phyloP scores from a whole-genome alignment of 2,329 filamentous ascomycete species.

The Phoma sp. region DNA sequence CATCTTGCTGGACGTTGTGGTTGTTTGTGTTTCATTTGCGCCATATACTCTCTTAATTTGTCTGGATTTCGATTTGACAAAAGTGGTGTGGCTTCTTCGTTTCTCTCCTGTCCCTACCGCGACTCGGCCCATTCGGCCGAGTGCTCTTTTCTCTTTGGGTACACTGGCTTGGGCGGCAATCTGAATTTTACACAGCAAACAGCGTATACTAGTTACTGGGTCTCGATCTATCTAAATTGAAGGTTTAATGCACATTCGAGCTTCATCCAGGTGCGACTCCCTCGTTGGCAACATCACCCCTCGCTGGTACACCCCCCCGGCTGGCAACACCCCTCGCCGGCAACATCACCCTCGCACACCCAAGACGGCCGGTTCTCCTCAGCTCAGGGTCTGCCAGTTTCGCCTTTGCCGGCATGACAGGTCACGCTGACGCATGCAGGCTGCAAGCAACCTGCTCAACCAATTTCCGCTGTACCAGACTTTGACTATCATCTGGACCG shows the following conservation, averaged over 20 bases:
- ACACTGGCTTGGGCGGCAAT: constrained; percentile 28
- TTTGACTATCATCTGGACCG: constrained; percentile 15
- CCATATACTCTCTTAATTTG: constrained; percentile 12
- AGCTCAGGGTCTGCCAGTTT: constrained; percentile 6
- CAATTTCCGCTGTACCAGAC: constrained; percentile 12
- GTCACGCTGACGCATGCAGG: constrained; percentile 5
- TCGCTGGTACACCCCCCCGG: no score
- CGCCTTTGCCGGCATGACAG: constrained; percentile 4
- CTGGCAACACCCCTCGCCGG: neutral
- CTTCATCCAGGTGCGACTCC: constrained; percentile 7
- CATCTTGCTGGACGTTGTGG: constrained; percentile 32
- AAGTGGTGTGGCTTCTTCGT: constrained; percentile 15
- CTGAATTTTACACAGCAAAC: constrained; percentile 25
- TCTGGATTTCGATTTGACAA: constrained; percentile 13
- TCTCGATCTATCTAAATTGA: constrained; percentile 19
- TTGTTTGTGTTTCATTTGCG: constrained; percentile 33
- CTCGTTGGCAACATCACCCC: neutral
- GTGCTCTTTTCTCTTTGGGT: constrained; percentile 13
- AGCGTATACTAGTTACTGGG: constrained; percentile 22
- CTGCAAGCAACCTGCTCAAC: constrained; percentile 10
- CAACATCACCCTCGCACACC: neutral
- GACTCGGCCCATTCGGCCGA: constrained; percentile 3
- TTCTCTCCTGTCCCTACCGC: constrained; percentile 26
- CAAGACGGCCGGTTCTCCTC: constrained; percentile 3
- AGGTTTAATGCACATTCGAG: constrained; percentile 17